Evolutionary conservation across 768 basidiomycete species (phyloP), one percentile per base, ranked within the genome.

Genomic region (Boletus tomentosulus): DNA sequence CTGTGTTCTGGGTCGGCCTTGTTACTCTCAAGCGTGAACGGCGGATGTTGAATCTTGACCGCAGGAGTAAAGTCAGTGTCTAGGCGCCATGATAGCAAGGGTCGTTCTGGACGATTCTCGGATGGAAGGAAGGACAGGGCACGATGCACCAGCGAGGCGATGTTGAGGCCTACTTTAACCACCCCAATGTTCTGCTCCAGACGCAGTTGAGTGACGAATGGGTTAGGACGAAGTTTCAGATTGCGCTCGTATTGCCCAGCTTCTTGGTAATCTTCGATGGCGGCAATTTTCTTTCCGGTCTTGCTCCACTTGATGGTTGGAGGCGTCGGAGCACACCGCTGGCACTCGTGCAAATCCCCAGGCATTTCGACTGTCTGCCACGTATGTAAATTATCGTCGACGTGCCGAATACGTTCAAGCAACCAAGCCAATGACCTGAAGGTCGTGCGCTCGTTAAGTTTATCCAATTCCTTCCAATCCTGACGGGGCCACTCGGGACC

Each of bases 171-270:
- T 31, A 97, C 84, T 53, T 86, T 84, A 46, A 95, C 85, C 35
- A 76, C 77, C 0, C 92, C 94, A 4, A 75, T 67, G 19, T 81
- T 81, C 39, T 82, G 70, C 22, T 83, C 80, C 27, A 88, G 67
- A 60, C 80, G 86, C 30, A 94, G 78, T 65, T 94, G 92, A 0
- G 93, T 89, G 49, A 95, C 80, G 66, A 97, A 92, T 0, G 94
- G 86, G 44, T 76, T 82, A 0, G 95, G 95, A 19, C 95, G 84
- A 52, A 80, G 77, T 73, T 98, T 98, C 53, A 98, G 76, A 22
- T 86, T 80, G 49, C 90, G 84, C 66, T 98, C 95, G 64, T 92
- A 97, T 63, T 85, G 80, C 6, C 92, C 93, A 41, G 95, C 94
- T 65, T 96, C 83, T 11, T 84, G 75, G 16, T 89, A 80, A 62